Evolutionary conservation across 192 early-diverging fungal species (phyloP), one percentile per base, ranked within the genome.

Genomic region (Gigaspora rosea): DNA sequence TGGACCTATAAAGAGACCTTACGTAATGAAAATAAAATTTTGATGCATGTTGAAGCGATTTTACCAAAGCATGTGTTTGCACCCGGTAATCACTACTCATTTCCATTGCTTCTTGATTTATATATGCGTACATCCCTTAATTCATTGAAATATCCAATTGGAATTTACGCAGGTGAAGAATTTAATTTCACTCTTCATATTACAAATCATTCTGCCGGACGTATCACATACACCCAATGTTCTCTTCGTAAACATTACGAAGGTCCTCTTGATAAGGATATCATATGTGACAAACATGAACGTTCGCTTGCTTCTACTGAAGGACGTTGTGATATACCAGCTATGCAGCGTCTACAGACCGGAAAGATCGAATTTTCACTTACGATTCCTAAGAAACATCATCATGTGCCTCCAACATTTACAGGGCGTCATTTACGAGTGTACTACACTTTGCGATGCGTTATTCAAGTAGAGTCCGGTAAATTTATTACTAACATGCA

Each of bases 161-260:
- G 15, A 1, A 35, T 33, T 56, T 71, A 52, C 6, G 18, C 52
- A 71, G 70, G 70, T 2, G 48, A 71, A 32, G 70, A 71, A 36
- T 70, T 85, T 3, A 80, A 76, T 10, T 74, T 81, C 33, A 41
- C 71, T 0, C 48, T 71, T 32, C 16, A 50, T 27, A 2, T 71
- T 33, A 54, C 70, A 10, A n/a, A 79, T 46, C 75, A 77, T 9
- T 67, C 72, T 12, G 78, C 78, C 12, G 59, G 61, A 46, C 76
- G 77, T 57, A 70, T 83, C 11, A 70, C 75, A 2, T 35, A 41
- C 3, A 63, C 83, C 1, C n/a, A 51, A n/a, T 85, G 77, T 32
- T 79, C 76, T 32, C 79, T 85, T 59, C 82, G 84, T 49, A 85
- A 85, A 63, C 84, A 85, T 67, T 80, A 83, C 54, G 84, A 85